phyloP scores from a whole-genome alignment of 2,329 filamentous ascomycete genomes.

The Coniochaeta sp. region DNA sequence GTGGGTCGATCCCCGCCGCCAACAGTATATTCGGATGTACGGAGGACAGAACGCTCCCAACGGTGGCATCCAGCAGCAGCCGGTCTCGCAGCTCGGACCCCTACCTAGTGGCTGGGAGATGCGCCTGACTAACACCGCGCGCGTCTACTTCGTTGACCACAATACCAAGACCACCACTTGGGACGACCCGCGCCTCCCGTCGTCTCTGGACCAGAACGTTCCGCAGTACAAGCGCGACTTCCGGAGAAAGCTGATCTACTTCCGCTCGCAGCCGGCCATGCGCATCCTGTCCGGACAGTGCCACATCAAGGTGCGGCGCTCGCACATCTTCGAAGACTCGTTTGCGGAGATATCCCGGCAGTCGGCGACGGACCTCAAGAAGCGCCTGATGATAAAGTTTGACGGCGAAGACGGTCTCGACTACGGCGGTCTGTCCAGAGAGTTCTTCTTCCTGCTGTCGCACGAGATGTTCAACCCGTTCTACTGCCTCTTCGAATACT shows the following conservation, averaged over 20 bases:
- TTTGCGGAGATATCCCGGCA: constrained; percentile 98
- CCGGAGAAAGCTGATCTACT: constrained; percentile 95
- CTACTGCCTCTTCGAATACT: constrained; percentile 99
- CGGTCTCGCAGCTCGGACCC: constrained; percentile 91
- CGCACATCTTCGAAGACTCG: constrained; percentile 97
- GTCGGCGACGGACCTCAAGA: constrained; percentile 92
- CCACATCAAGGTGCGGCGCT: constrained; percentile 93
- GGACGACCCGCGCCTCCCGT: constrained; percentile 93
- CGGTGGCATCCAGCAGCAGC: constrained; percentile 91
- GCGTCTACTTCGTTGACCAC: constrained; percentile 98
- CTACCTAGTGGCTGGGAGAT: constrained; percentile 98
- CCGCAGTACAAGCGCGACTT: constrained; percentile 99
- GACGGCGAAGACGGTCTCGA: constrained; percentile 97
- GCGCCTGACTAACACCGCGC: constrained; percentile 94
- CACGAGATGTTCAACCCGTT: constrained; percentile 99
- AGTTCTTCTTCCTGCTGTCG: constrained; percentile 98
- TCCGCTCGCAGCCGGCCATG: constrained; percentile 94
- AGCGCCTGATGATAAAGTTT: constrained; percentile 98
- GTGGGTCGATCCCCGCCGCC: constrained; percentile 94
- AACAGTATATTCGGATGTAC: constrained; percentile 99
- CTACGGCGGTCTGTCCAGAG: constrained; percentile 93
- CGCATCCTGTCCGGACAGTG: constrained; percentile 94
- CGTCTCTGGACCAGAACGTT: constrained; percentile 94
- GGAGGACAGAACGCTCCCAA: constrained; percentile 76
- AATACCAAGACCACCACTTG: constrained; percentile 99